Evolutionary conservation across 2,329 filamentous ascomycete genomes (phyloP).

Genomic region (Myriosclerotinia duriaeana): DNA sequence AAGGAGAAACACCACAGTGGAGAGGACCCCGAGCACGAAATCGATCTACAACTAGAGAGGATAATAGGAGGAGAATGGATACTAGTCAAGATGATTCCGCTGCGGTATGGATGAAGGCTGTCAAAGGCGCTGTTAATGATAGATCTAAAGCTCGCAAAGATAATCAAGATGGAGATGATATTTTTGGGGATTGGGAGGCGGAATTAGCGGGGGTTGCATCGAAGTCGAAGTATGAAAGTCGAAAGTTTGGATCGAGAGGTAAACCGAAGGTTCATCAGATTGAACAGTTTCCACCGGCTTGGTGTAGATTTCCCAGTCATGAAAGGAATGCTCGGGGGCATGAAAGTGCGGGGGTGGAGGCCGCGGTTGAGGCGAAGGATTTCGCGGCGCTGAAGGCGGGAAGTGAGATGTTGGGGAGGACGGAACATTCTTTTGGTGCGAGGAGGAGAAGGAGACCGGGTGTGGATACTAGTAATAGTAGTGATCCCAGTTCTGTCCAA

Average conservation of each 20-base stretch:
- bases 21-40: slow-evolving; percentile 21
- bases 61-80: slow-evolving; percentile 19
- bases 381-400: slow-evolving; percentile 2
- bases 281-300: slow-evolving; percentile 33
- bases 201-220: slow-evolving; percentile 3
- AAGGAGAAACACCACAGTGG: slow-evolving; percentile 15
- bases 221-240: slow-evolving; percentile 30
- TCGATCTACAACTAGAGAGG: slow-evolving; percentile 10
- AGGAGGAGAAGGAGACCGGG: slow-evolving; percentile 16
- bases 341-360: slow-evolving; percentile 27
- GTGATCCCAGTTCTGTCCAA: not conserved
- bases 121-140: slow-evolving; percentile 13
- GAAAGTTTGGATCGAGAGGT: slow-evolving; percentile 33
- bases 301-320: slow-evolving; percentile 38
- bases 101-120: slow-evolving; percentile 21
- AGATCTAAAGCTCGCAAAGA: slow-evolving; percentile 18
- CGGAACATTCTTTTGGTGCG: slow-evolving; percentile 32
- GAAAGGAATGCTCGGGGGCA: slow-evolving; percentile 31
- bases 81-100: slow-evolving; percentile 22
- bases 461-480: not conserved
- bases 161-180: slow-evolving; percentile 10
- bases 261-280: slow-evolving; percentile 26
- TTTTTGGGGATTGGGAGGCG: slow-evolving; percentile 22
- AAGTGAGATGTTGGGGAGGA: slow-evolving; percentile 31
- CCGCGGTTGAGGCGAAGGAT: slow-evolving; percentile 32